phyloP scores from a whole-genome alignment of 179 eudicot genomes.

The Beta corolliflora region DNA sequence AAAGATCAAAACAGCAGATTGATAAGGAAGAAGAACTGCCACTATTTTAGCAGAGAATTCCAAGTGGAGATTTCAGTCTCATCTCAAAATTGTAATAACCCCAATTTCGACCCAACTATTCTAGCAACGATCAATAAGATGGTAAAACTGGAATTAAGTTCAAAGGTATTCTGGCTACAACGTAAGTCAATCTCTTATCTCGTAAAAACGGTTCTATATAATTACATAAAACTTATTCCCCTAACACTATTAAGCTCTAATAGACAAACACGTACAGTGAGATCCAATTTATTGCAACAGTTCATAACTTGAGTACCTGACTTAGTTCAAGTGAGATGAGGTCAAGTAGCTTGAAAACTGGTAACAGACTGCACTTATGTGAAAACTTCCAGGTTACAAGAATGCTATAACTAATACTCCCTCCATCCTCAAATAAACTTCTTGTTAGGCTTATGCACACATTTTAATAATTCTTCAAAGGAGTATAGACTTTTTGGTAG shows the following conservation, averaged over 20 bases:
- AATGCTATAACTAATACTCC: not conserved
- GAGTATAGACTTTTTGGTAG: too few species aligned
- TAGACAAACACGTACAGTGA: not conserved
- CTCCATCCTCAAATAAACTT: too few species aligned
- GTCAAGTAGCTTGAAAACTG: not conserved
- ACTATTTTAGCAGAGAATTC: not conserved
- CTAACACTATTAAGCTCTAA: not conserved
- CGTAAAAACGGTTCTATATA: not conserved
- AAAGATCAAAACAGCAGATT: not conserved
- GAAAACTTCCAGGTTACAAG: not conserved
- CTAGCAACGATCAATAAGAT: not conserved
- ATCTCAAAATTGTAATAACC: not conserved
- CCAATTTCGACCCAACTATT: not conserved
- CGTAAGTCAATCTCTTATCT: not conserved
- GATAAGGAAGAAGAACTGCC: not conserved
- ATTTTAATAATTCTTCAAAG: too few species aligned
- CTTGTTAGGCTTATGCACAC: too few species aligned
- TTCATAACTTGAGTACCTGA: not conserved
- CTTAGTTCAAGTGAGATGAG: not conserved
- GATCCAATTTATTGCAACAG: not conserved
- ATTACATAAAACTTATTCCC: not conserved
- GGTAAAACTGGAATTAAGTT: not conserved
- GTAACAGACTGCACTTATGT: not conserved
- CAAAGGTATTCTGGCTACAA: not conserved
- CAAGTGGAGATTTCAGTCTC: not conserved